phyloP scores from a whole-genome alignment of 23 red algal species.

The Gracilaria domingensis region DNA sequence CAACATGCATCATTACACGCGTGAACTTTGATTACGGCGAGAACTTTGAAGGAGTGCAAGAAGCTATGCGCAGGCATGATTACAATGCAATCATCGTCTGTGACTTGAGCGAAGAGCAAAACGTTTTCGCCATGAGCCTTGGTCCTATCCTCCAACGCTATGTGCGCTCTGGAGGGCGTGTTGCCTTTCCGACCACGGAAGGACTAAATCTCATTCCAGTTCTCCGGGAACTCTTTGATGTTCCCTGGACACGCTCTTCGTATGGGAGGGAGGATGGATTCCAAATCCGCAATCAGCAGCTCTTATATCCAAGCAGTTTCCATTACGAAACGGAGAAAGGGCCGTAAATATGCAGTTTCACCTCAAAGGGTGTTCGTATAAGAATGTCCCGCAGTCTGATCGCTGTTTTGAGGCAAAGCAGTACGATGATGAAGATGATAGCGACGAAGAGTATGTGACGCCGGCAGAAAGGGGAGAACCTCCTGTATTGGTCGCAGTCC shows the following conservation, averaged over 20 bases:
- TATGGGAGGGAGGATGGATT: not conserved
- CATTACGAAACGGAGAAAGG: not conserved
- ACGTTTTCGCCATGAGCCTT: not conserved
- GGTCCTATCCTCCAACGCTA: not conserved
- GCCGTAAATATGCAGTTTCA: not conserved
- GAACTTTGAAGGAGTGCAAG: not conserved
- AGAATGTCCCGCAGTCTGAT: constrained; percentile 8
- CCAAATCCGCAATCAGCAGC: not conserved
- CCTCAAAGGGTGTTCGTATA: constrained; percentile 1
- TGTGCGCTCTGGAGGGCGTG: not conserved
- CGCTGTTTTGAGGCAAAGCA: not conserved
- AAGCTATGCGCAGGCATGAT: not conserved
- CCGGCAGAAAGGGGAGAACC: not conserved
- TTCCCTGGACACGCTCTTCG: not conserved
- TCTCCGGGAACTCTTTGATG: constrained; percentile 1
- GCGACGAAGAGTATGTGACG: not conserved
- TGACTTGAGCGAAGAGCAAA: not conserved
- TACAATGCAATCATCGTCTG: constrained; percentile 1
- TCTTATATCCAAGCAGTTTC: not conserved
- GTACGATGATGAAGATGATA: not conserved
- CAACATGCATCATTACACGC: not conserved
- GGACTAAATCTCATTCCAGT: constrained; percentile 2
- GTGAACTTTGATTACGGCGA: not conserved
- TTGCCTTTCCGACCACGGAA: constrained; percentile 3
- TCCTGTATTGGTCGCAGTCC: not conserved